Percentiles rank a stretch among this genome's conserved stretches.
Conservation (phyloP, 148 eudicot genomes). For the Rhododendron henanense region DNA sequence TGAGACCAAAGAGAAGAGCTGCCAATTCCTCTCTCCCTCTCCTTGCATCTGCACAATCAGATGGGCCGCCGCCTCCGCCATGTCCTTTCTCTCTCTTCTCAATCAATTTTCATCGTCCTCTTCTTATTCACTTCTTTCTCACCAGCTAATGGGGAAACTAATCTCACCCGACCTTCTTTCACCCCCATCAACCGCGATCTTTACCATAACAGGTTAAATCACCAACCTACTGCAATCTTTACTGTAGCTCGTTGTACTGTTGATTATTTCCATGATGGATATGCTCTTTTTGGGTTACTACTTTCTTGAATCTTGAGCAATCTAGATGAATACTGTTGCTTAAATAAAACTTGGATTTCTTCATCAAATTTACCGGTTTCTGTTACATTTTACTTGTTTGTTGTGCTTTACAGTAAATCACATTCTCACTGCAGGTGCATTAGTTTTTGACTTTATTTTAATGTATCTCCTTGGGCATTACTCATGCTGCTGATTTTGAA, state of each 20-base stretch:
- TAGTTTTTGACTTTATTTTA: background rate
- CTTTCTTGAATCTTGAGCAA: background rate
- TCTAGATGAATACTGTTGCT: background rate
- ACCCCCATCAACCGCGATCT: slow-evolving; percentile 92
- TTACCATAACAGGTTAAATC: slow-evolving; percentile 68
- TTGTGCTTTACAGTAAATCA: background rate
- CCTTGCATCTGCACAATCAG: slow-evolving; percentile 2
- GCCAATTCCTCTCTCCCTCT: background rate
- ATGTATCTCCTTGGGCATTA: background rate
- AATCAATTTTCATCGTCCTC: slow-evolving; percentile 27
- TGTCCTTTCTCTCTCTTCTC: slow-evolving; percentile 17
- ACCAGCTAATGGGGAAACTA: slow-evolving; percentile 29
- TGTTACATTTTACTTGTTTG: background rate
- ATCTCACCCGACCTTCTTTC: slow-evolving; percentile 19
- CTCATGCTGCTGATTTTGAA: background rate
- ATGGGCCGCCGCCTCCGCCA: slow-evolving; percentile 27
- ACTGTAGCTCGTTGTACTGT: background rate
- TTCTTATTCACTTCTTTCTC: slow-evolving; percentile 15
- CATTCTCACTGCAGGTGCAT: background rate
- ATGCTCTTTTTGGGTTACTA: background rate
- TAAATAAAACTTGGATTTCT: background rate
- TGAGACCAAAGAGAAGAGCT: background rate
- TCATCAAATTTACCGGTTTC: background rate
- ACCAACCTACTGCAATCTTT: background rate
- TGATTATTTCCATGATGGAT: background rate